phyloP scores from a whole-genome alignment of 306 rosid genomes.

The Pyrus pyrifolia region DNA sequence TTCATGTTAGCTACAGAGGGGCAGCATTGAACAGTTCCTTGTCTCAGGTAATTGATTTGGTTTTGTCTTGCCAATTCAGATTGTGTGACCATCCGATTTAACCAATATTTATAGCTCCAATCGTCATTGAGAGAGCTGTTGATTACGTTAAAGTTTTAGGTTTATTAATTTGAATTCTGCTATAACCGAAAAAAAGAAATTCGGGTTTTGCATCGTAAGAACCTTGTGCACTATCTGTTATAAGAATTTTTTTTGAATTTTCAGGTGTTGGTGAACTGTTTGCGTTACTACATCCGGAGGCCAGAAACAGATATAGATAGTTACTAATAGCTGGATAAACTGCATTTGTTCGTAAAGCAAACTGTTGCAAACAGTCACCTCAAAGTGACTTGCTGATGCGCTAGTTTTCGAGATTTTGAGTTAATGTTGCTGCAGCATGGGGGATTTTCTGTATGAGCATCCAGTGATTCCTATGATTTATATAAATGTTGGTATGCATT shows the following conservation, averaged over 20 bases:
- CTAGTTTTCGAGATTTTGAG: slow-evolving; percentile 3
- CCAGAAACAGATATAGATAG: slow-evolving; percentile 94
- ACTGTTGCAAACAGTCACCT: slow-evolving; percentile 6
- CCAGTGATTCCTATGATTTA: slow-evolving; percentile 1
- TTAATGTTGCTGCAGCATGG: neutral
- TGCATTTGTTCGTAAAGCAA: neutral
- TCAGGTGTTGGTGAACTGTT: slow-evolving; percentile 83
- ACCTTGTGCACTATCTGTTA: neutral
- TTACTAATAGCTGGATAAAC: slow-evolving; percentile 32
- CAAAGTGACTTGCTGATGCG: neutral
- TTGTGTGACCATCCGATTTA: neutral
- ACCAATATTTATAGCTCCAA: neutral
- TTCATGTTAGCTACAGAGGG: slow-evolving; percentile 88
- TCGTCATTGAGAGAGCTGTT: neutral
- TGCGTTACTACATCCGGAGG: slow-evolving; percentile 84
- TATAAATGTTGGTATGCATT: no score
- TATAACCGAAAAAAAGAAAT: neutral
- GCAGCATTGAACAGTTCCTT: slow-evolving; percentile 70
- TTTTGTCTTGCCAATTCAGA: neutral
- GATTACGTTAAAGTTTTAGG: neutral
- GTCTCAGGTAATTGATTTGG: slow-evolving; percentile 60
- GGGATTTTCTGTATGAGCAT: neutral
- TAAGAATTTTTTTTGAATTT: neutral
- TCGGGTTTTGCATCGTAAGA: neutral
- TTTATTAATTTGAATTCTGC: no score